A percentile compares a stretch with the other conserved stretches of the same genome.
Conservation (phyloP, 768 basidiomycete genomes). For the Termitomyces sp. region DNA sequence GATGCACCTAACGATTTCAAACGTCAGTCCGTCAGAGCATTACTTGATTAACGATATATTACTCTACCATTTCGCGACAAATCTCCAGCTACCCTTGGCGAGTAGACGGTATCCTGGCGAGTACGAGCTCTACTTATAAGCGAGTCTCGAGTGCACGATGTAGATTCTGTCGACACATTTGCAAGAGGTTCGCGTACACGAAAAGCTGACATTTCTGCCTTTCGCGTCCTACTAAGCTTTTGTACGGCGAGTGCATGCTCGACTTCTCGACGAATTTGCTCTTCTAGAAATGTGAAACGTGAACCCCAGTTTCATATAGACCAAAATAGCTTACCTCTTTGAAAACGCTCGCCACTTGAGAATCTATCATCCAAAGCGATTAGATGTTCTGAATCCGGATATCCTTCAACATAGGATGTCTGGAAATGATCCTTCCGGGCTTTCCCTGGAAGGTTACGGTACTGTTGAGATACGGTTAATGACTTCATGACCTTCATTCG, state of each 20-base stretch:
- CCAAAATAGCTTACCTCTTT: background rate
- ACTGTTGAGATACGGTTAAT: background rate
- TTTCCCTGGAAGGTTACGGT: background rate
- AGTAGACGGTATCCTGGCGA: background rate
- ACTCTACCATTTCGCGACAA: background rate
- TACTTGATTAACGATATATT: background rate
- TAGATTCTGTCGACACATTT: background rate
- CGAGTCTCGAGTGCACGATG: background rate
- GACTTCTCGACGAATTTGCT: conserved; percentile 9
- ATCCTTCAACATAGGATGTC: background rate
- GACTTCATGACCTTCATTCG: background rate
- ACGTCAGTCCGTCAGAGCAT: background rate
- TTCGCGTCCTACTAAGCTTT: conserved; percentile 5
- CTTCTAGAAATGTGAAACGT: background rate
- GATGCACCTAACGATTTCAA: background rate
- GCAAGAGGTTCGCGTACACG: background rate
- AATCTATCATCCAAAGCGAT: conserved; percentile 4
- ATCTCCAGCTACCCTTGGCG: background rate
- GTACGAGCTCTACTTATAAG: background rate
- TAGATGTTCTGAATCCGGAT: conserved; percentile 4
- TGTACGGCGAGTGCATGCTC: conserved; percentile 3
- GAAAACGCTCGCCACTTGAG: background rate
- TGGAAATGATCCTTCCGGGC: background rate
- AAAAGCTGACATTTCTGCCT: background rate
- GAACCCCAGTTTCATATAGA: background rate